Percentiles rank a stretch among this genome's conserved stretches.
Evolutionary conservation across 1,284 basidiomycete genomes (phyloP).

Genomic region (Sanguinoderma infundibulare): DNA sequence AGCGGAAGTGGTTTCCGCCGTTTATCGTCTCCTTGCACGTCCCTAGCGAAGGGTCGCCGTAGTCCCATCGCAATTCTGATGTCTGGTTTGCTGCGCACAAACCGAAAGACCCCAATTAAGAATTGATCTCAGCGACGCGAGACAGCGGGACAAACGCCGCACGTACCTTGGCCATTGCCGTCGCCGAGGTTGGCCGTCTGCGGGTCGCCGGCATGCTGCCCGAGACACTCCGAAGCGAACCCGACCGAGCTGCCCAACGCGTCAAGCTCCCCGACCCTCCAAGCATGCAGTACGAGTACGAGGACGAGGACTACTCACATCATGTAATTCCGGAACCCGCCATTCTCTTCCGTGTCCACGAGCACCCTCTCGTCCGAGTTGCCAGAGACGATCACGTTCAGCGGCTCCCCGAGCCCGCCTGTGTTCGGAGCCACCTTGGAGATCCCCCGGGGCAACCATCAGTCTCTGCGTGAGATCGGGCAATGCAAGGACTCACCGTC

Average conservation of each 20-base stretch:
- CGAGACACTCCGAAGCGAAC: conserved; percentile 84
- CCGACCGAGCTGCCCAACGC: conserved; percentile 48
- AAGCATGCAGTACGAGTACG: no score
- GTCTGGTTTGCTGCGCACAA: conserved; percentile 70
- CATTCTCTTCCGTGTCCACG: conserved; percentile 60
- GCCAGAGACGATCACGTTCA: conserved; percentile 88
- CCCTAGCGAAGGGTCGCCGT: conserved; percentile 75
- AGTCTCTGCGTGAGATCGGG: background rate
- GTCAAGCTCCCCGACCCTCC: background rate
- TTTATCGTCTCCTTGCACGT: conserved; percentile 85
- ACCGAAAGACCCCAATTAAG: background rate
- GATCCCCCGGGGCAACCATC: background rate
- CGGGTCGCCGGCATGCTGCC: conserved; percentile 72
- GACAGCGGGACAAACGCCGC: background rate
- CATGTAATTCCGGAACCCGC: conserved; percentile 84
- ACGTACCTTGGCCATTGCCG: conserved; percentile 70
- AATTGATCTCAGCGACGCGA: background rate
- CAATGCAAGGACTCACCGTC: conserved; percentile 41
- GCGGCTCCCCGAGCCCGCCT: conserved; percentile 82
- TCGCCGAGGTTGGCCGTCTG: conserved; percentile 89
- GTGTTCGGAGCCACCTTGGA: conserved; percentile 53
- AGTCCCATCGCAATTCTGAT: conserved; percentile 81
- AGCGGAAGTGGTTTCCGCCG: conserved; percentile 91
- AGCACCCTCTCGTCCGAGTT: conserved; percentile 79
- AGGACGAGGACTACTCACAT: conserved; percentile 43